These are phyloP conservation scores for Aspergillus pseudoterreus DNA, from an alignment of 2,329 filamentous ascomycete genomes.

Conservation along the genomic window DNA sequence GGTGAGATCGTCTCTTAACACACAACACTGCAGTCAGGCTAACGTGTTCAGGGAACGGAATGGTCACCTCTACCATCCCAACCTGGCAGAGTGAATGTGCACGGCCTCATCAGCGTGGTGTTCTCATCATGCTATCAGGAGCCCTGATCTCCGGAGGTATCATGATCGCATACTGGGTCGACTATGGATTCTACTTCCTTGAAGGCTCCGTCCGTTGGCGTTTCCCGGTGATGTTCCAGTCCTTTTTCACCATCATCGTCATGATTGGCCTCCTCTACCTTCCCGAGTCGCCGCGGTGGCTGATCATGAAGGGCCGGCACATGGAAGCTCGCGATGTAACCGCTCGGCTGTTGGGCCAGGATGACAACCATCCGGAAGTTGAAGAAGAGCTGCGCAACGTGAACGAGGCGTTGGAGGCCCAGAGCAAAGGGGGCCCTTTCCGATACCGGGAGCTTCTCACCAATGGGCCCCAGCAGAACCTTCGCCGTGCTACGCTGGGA, in stretches of 20 bases:
- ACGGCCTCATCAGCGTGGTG: constrained; percentile 21
- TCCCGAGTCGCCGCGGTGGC: constrained; percentile 53
- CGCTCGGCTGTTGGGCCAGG: constrained; percentile 26
- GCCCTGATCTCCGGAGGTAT: constrained; percentile 20
- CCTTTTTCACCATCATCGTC: constrained; percentile 35
- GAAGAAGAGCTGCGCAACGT: constrained; percentile 15
- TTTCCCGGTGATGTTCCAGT: constrained; percentile 44
- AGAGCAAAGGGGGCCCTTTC: constrained; percentile 1
- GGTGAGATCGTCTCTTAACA: constrained; percentile 12
- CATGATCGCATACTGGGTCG: constrained; percentile 23
- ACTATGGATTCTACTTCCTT: constrained; percentile 22
- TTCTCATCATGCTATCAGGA: constrained; percentile 24
- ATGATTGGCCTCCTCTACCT: constrained; percentile 26
- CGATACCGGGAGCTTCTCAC: constrained; percentile 14
- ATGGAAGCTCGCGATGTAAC: constrained; percentile 45
- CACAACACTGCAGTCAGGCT: not conserved
- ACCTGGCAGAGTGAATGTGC: constrained; percentile 31
- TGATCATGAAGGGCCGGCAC: constrained; percentile 49
- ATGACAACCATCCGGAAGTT: constrained; percentile 43
- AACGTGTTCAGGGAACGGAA: not conserved
- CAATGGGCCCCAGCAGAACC: constrained; percentile 5
- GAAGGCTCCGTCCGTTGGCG: constrained; percentile 34
- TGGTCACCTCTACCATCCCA: constrained; percentile 19
- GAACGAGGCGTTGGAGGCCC: constrained; percentile 3
- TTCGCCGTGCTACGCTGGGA: constrained; percentile 23